Evolutionary conservation across 2,329 filamentous ascomycete genomes (phyloP), one percentile per base, ranked within the genome.

Genomic region (Diaporthe citrichinensis): DNA sequence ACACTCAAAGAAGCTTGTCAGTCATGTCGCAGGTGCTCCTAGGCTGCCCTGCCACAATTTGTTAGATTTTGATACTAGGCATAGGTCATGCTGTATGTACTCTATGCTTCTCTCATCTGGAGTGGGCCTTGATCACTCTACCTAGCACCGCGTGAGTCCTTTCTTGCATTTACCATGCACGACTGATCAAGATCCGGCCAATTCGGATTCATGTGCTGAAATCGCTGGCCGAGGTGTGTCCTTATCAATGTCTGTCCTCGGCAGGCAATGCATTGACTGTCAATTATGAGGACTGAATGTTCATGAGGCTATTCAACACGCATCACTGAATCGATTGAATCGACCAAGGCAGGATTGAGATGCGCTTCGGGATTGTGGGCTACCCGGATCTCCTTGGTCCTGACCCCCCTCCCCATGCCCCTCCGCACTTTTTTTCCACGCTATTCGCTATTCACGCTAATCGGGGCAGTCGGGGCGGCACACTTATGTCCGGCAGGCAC

Each of bases 391-490:
- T 65, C 36, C 51, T 14, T 14, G 34, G 41, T 65, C 28, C 46
- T 44, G 44, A 55, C 71, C 58, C 46, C 58, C 58, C 68, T 28
- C 34, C 71, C 34, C 44, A 20, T 31, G 31, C 34, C 46, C 69
- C 71, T 65, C 71, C 58, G 71, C 71, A 73, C 25, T 55, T 65
- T 69, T 55, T 51, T 69, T 55, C n/a, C 15, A 31, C 46, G 36
- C 67, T 57, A 57, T 55, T 55, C 20, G 41, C 59, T 23, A 12
- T 36, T 55, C 34, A 44, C 58, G 58, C 71, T 57, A 73, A 39
- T 44, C 28, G 25, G 55, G 53, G 51, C 51, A 34, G 53, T 51
- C 57, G 69, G 57, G 55, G 58, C 49, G 65, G 65, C 65, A 69
- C n/a, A 41, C 57, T 34, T 25, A 25, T 55, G 39, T 8, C 53